Conservation (phyloP, 257 asterid species). For the Solanum commersonii region DNA sequence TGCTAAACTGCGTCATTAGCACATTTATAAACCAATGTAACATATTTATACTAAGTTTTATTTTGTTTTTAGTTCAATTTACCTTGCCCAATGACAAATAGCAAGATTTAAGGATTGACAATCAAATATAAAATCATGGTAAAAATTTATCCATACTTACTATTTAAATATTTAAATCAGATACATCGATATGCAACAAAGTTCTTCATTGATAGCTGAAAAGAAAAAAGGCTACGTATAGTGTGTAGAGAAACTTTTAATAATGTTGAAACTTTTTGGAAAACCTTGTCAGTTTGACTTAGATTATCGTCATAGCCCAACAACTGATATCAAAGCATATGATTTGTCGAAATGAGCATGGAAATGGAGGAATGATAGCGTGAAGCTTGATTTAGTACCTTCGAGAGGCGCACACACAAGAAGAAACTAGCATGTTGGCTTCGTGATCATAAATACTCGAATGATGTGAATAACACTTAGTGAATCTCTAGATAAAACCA, state of each 20-base stretch:
- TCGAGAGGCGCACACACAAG: background rate
- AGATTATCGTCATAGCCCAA: background rate
- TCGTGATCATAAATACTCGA: background rate
- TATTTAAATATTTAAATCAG: no score
- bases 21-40: background rate
- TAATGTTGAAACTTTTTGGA: background rate
- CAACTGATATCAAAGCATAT: background rate
- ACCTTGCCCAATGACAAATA: background rate
- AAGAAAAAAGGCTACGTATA: background rate
- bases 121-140: background rate
- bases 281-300: background rate
- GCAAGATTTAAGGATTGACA: background rate
- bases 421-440: background rate
- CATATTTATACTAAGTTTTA: background rate
- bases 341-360: background rate
- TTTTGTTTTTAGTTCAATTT: background rate
- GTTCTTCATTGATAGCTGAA: background rate
- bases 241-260: background rate
- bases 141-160: background rate
- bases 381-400: background rate
- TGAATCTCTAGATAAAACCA: background rate
- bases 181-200: background rate
- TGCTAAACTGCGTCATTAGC: background rate
- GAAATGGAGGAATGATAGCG: background rate
- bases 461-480: background rate